Evolutionary conservation across 495 filamentous ascomycete genomes (phyloP), one percentile per base, ranked within the genome.

Genomic region (Penicillium herquei): DNA sequence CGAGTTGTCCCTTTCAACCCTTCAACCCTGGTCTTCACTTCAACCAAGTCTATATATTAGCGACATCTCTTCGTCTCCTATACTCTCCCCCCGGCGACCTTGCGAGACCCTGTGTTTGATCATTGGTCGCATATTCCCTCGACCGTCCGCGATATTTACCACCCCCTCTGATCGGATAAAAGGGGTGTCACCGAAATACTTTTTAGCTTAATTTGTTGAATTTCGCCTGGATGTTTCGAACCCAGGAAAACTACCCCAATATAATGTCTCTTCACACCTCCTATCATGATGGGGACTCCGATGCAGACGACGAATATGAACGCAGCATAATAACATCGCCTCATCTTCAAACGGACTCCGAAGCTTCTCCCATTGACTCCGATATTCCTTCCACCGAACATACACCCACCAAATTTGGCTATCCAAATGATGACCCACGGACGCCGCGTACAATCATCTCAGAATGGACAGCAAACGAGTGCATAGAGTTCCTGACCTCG

Each of bases 301-400:
- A 96, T 67, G 92, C 91, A 66, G 92, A 96, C 70, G 92, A 96
- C 70, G 92, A 96, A 79, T 95, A 93, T 69, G 91, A 96, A 75
- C 81, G 90, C 59, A 90, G 87, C 61, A 78, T 91, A 31, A 83
- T 88, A 59, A 85, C 83, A 52, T 92, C 89, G 0, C 90, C 90
- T 26, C 75, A 71, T 34, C 78, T 90, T 46, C 87, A 79, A 48
- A 86, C 84, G 53, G 90, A 94, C 65, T 90, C 85, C 55, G 91
- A 95, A 67, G 78, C 78, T 41, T 92, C 88, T 30, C 89, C 88
- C 33, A 91, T 85, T 42, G 88, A 91, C 58, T 92, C 91, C 31
- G 89, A 90, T 31, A 88, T 84, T 31, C 84, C 86, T 16, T 93
- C 89, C 2, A 79, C 87, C 56, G 89, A 96, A 66, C 89, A 94